Percentiles rank a stretch among this genome's conserved stretches.
Conservation (phyloP, 495 filamentous ascomycete species). For the Terfezia claveryi region DNA sequence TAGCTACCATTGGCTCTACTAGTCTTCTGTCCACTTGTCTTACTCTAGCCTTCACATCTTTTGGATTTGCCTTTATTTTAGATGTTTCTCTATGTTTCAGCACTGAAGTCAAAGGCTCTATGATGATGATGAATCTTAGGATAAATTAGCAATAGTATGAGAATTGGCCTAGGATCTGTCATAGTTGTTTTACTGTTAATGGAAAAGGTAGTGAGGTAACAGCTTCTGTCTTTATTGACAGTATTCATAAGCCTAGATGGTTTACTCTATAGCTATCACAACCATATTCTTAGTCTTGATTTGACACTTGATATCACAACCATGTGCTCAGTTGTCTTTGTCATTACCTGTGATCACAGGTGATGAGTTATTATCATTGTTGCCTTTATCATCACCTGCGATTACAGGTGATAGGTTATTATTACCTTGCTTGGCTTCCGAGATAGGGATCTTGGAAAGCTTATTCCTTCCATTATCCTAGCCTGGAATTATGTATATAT, state of each 20-base stretch:
- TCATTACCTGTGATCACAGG: no score
- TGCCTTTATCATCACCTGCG: no score
- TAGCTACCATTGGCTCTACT: not conserved
- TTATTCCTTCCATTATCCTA: no score
- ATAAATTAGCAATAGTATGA: constrained; percentile 2
- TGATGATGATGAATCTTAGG: not conserved
- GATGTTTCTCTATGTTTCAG: not conserved
- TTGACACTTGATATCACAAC: no score
- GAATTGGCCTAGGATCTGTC: not conserved
- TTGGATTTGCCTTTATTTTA: not conserved
- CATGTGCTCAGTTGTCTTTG: no score
- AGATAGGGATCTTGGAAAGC: no score
- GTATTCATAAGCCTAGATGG: not conserved
- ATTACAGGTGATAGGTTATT: no score
- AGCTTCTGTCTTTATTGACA: not conserved
- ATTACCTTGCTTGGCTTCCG: no score
- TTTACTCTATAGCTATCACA: not conserved
- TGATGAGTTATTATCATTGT: no score
- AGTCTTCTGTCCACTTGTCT: not conserved
- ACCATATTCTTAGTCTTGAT: no score
- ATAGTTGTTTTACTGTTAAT: not conserved
- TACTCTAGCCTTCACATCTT: not conserved
- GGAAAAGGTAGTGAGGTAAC: no score
- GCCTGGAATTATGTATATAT: no score
- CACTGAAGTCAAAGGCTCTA: not conserved